Conservation (phyloP, 2,329 filamentous ascomycete species). For the Colletotrichum abscissum region DNA sequence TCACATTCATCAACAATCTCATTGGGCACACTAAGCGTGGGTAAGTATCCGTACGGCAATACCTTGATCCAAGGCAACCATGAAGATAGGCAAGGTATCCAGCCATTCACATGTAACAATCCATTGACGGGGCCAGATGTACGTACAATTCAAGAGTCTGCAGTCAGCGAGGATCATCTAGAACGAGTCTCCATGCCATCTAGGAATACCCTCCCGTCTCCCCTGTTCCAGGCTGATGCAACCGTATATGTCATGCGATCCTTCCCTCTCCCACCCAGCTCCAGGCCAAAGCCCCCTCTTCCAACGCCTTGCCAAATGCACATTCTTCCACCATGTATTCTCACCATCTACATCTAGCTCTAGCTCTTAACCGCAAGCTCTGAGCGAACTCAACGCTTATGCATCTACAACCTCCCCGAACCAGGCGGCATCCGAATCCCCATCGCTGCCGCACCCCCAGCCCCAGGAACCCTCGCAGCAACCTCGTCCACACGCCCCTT, state of each 20-base stretch:
- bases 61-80: neutral
- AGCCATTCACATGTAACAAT: neutral
- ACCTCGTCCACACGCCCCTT: slow-evolving; percentile 84
- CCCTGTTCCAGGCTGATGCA: neutral
- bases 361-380: neutral
- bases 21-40: no score
- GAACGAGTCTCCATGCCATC: neutral
- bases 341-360: neutral
- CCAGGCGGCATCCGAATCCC: slow-evolving; percentile 69
- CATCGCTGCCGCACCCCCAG: slow-evolving; percentile 40
- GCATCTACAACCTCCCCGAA: slow-evolving; percentile 23
- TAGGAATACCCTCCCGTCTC: neutral
- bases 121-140: neutral
- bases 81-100: neutral
- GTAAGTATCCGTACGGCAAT: no score
- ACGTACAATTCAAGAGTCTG: neutral
- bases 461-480: slow-evolving; percentile 41
- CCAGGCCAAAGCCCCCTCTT: neutral
- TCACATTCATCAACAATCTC: neutral
- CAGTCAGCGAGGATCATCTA: neutral
- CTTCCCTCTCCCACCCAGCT: neutral
- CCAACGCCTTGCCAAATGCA: neutral
- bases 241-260: neutral
- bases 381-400: no score
- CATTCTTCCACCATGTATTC: neutral